phyloP scores from a whole-genome alignment of 2,329 filamentous ascomycete genomes.

The Clarireedia monteithiana region DNA sequence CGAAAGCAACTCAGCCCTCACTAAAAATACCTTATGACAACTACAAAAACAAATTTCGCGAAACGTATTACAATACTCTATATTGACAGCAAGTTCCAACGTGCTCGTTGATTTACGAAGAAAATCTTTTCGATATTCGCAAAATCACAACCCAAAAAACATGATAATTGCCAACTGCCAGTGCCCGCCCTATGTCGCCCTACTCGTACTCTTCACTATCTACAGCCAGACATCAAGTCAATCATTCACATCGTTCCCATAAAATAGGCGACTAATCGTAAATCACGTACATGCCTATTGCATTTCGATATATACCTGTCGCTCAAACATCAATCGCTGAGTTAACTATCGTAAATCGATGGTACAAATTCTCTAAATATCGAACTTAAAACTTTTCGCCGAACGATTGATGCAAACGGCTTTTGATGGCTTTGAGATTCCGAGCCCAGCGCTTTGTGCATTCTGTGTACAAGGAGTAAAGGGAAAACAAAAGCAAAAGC shows the following conservation, averaged over 20 bases:
- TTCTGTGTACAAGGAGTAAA: background rate
- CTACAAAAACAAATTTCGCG: constrained; percentile 13
- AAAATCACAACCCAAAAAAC: constrained; percentile 6
- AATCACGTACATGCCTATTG: constrained; percentile 7
- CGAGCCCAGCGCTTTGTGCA: too few relatives aligned
- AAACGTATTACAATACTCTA: constrained; percentile 13
- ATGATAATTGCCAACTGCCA: constrained; percentile 21
- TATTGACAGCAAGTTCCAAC: constrained; percentile 24
- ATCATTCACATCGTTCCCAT: constrained; percentile 1
- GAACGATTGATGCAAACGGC: constrained; percentile 4
- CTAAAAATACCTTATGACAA: constrained; percentile 24
- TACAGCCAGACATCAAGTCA: constrained; percentile 7
- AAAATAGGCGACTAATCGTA: constrained; percentile 13
- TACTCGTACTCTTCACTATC: constrained; percentile 2
- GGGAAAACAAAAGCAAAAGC: background rate
- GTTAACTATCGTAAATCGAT: too few relatives aligned
- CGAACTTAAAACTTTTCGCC: too few relatives aligned
- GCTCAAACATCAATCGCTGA: background rate
- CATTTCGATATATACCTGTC: background rate
- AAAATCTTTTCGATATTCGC: constrained; percentile 5
- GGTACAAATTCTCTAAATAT: too few relatives aligned
- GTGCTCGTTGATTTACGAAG: constrained; percentile 23
- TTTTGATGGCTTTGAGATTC: background rate
- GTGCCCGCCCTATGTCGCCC: constrained; percentile 9
- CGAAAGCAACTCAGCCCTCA: constrained; percentile 24